Conservation (phyloP, 2,329 filamentous ascomycete species). For the Paecilomyces variotii region DNA sequence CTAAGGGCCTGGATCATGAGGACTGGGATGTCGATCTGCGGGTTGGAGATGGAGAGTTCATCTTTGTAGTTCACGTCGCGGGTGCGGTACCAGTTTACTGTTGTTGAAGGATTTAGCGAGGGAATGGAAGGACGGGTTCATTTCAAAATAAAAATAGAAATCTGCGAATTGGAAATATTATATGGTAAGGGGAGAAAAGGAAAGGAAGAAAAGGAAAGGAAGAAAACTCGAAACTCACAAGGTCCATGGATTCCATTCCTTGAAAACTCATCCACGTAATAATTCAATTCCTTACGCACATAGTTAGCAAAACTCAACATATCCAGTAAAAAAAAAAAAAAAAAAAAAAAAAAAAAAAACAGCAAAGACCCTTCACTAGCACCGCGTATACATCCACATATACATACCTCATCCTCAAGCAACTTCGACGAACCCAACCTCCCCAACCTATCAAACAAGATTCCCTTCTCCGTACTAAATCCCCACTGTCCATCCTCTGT, state of each 20-base stretch:
- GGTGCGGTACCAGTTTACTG: conserved; percentile 80
- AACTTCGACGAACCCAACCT: conserved; percentile 50
- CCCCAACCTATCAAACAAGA: conserved; percentile 57
- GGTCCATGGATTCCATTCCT: conserved; percentile 68
- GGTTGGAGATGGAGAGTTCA: conserved; percentile 43
- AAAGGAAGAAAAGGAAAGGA: no score
- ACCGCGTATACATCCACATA: background rate
- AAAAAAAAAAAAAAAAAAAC: no score
- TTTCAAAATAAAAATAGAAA: no score
- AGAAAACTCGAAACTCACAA: conserved; percentile 33
- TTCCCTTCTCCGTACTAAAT: conserved; percentile 55
- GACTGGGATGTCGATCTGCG: conserved; percentile 52
- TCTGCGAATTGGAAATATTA: background rate
- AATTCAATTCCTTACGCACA: conserved; percentile 54
- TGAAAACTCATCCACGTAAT: conserved; percentile 66
- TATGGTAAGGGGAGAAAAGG: background rate
- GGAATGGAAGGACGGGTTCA: no score
- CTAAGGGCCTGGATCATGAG: conserved; percentile 66
- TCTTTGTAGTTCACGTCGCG: conserved; percentile 67
- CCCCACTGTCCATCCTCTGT: conserved; percentile 47
- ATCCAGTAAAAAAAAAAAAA: no score
- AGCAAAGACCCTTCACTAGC: no score
- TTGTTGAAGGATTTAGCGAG: conserved; percentile 2
- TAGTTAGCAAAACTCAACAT: background rate
- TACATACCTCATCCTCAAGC: conserved; percentile 51